Percentiles rank a stretch among this genome's conserved stretches.
Conservation (phyloP, 2,329 filamentous ascomycete genomes). For the Venturia nashicola region DNA sequence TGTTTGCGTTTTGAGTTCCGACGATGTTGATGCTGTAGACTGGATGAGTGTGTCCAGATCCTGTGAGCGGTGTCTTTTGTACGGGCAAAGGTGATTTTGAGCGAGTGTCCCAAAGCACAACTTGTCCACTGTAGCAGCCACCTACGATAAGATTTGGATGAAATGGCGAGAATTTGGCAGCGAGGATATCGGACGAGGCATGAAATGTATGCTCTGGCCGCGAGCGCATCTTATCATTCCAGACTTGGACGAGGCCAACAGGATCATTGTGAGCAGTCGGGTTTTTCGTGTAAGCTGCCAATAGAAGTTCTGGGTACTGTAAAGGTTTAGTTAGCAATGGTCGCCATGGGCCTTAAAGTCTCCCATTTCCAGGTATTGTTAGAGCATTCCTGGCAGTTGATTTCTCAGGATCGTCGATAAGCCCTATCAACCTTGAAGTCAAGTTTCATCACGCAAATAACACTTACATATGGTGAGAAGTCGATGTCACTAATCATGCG, state of each 20-base stretch:
- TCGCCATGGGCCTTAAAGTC: background rate
- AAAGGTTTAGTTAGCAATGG: constrained; percentile 14
- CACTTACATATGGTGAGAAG: constrained; percentile 71
- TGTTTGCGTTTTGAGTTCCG: constrained; percentile 96
- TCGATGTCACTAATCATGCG: constrained; percentile 92
- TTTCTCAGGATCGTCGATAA: constrained; percentile 13
- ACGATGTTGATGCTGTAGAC: constrained; percentile 94
- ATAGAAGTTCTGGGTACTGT: constrained; percentile 74
- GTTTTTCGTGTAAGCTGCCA: constrained; percentile 96
- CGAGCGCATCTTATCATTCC: constrained; percentile 92
- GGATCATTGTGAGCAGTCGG: constrained; percentile 88
- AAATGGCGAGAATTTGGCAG: constrained; percentile 96
- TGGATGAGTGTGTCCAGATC: constrained; percentile 89
- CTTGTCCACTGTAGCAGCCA: constrained; percentile 91
- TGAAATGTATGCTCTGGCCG: constrained; percentile 95
- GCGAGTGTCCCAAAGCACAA: constrained; percentile 92
- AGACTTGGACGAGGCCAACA: constrained; percentile 86
- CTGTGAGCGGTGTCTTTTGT: constrained; percentile 90
- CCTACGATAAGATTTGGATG: constrained; percentile 94
- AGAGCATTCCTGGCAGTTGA: background rate
- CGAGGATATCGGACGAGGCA: constrained; percentile 87
- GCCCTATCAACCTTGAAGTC: background rate
- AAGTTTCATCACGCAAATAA: background rate
- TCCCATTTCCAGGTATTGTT: background rate
- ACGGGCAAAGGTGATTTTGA: constrained; percentile 67